Conservation (phyloP, 768 basidiomycete genomes). For the button mushroom (Agaricus bisporus) region DNA sequence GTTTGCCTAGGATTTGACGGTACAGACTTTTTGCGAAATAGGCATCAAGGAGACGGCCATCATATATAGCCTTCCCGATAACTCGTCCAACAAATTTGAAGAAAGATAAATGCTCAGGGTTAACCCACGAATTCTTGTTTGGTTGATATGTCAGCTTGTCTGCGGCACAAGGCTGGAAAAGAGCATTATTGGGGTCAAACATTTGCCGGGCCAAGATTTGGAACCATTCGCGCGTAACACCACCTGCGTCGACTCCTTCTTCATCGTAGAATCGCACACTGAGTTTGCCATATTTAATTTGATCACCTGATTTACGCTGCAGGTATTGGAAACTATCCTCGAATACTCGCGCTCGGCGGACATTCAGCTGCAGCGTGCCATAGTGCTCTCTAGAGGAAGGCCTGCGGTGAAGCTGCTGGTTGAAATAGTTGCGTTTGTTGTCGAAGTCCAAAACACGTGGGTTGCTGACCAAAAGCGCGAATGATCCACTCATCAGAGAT, state of each 20-base stretch:
- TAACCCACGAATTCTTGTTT: conserved; percentile 89
- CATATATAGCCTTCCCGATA: conserved; percentile 97
- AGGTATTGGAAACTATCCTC: conserved; percentile 96
- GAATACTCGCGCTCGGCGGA: conserved; percentile 87
- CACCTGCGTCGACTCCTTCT: conserved; percentile 97
- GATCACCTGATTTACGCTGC: conserved; percentile 85
- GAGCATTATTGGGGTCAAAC: conserved; percentile 97
- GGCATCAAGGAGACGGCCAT: conserved; percentile 92
- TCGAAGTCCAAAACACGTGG: conserved; percentile 97
- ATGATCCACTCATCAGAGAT: conserved; percentile 95
- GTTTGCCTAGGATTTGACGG: conserved; percentile 89
- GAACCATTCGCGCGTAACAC: conserved; percentile 98
- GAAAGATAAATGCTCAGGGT: conserved; percentile 92
- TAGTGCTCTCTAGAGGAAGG: conserved; percentile 77
- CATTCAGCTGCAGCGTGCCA: conserved; percentile 79
- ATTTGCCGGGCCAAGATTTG: conserved; percentile 96
- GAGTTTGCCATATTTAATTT: conserved; percentile 97
- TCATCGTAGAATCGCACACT: conserved; percentile 95
- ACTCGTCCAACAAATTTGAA: conserved; percentile 99
- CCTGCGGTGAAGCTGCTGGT: conserved; percentile 84
- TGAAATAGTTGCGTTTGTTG: conserved; percentile 97
- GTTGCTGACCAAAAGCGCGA: conserved; percentile 93
- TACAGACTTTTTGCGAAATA: conserved; percentile 98
- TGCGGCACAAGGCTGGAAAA: conserved; percentile 97
- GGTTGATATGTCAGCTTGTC: conserved; percentile 96